Percentiles rank a stretch among this genome's conserved stretches.
phyloP scores from a whole-genome alignment of 345 rosid species.

The Gossypium longicalyx region DNA sequence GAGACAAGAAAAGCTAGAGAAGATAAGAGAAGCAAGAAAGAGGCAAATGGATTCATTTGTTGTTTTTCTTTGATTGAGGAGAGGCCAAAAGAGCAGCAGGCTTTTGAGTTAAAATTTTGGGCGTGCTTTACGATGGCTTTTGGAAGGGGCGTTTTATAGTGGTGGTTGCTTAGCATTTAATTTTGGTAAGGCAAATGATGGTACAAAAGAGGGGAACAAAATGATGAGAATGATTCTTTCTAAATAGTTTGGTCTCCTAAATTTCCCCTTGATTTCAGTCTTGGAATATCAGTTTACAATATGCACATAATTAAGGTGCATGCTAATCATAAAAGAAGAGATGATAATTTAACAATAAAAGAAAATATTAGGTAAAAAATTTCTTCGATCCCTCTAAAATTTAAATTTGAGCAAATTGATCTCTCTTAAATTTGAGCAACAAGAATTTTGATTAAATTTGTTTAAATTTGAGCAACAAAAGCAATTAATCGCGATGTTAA shows the following conservation, averaged over 20 bases:
- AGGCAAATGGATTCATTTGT: constrained; percentile 33
- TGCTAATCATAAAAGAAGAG: neutral
- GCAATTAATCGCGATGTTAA: too few relatives aligned
- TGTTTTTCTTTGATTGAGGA: neutral
- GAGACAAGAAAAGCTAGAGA: constrained; percentile 28
- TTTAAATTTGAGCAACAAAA: too few relatives aligned
- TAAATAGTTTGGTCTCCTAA: neutral
- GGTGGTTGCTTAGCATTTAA: constrained; percentile 55
- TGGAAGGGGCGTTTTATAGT: constrained; percentile 41
- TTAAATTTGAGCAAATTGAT: too few relatives aligned
- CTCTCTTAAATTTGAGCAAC: too few relatives aligned
- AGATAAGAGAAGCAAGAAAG: constrained; percentile 35
- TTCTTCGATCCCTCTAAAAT: too few relatives aligned
- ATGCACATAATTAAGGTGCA: neutral
- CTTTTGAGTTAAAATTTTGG: constrained; percentile 18
- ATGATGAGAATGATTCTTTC: constrained; percentile 36
- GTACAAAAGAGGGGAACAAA: constrained; percentile 35
- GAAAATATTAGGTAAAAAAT: too few relatives aligned
- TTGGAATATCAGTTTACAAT: neutral
- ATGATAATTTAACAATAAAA: too few relatives aligned
- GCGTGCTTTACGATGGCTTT: constrained; percentile 29
- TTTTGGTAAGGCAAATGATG: constrained; percentile 23
- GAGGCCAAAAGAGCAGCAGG: neutral
- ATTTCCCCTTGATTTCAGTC: neutral
- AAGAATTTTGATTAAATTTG: too few relatives aligned